phyloP scores from a whole-genome alignment of 306 rosid genomes.

The Alnus rubra region DNA sequence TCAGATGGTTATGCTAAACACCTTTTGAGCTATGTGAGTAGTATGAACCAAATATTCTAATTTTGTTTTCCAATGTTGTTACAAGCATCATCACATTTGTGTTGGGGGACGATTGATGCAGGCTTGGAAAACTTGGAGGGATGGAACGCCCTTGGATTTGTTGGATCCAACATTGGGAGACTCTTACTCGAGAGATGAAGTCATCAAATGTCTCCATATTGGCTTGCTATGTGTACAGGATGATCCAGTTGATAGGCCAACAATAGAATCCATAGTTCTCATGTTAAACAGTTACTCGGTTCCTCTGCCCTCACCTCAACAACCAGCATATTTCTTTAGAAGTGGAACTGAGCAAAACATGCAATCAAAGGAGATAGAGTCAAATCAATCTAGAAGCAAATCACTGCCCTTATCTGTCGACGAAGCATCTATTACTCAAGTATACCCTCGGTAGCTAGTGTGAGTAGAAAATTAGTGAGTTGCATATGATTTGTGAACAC shows the following conservation, averaged over 20 bases:
- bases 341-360: constrained; percentile 12
- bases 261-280: constrained; percentile 1
- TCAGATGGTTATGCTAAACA: background rate
- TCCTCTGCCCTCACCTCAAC: constrained; percentile 22
- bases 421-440: constrained; percentile 9
- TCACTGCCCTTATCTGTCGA: background rate
- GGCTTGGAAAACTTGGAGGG: constrained; percentile 13
- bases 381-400: background rate
- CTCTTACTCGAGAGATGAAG: constrained; percentile 2
- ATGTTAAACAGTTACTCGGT: constrained; percentile 39
- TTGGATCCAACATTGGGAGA: constrained; percentile 4
- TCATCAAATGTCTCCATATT: constrained; percentile 8
- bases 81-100: no score
- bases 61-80: no score
- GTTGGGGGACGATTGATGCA: background rate
- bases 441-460: constrained; percentile 9
- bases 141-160: constrained; percentile 6
- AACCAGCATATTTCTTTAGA: constrained; percentile 32
- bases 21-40: background rate
- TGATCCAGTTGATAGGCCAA: constrained; percentile 24
- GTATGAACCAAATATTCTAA: background rate
- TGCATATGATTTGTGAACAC: background rate
- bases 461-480: background rate
- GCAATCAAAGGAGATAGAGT: background rate
- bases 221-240: constrained; percentile 26